A percentile compares a stretch with the other conserved stretches of the same genome.
Evolutionary conservation across 371 early-diverging fungal genomes (phyloP).

Genomic region (Rhizopus arrhizus): DNA sequence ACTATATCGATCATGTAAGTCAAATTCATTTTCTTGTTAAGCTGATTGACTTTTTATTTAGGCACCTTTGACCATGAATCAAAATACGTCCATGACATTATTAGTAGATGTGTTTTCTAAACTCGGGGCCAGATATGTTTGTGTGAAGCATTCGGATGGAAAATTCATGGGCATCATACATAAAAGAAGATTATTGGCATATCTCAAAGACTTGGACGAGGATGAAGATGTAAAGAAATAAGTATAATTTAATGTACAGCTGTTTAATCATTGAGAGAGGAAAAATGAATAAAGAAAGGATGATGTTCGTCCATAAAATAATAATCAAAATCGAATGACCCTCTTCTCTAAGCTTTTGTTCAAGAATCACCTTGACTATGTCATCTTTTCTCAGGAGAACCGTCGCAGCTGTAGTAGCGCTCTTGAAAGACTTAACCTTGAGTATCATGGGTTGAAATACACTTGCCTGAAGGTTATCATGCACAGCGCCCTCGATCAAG

Average conservation of each 20-base stretch:
- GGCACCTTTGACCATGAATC: conserved; percentile 79
- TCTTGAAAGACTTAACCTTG: too few species aligned
- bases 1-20: conserved; percentile 73
- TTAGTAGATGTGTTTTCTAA: conserved; percentile 86
- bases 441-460: too few species aligned
- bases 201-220: conserved; percentile 64
- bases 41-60: conserved; percentile 18
- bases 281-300: background rate
- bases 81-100: conserved; percentile 82
- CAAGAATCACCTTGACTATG: too few species aligned
- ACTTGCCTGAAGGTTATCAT: too few species aligned
- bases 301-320: too few species aligned
- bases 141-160: conserved; percentile 60
- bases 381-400: too few species aligned
- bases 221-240: conserved; percentile 19
- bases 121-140: conserved; percentile 71
- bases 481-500: too few species aligned
- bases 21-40: background rate
- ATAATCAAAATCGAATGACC: too few species aligned
- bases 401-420: too few species aligned
- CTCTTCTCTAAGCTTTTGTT: too few species aligned
- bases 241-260: too few species aligned
- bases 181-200: conserved; percentile 72
- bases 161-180: conserved; percentile 74
- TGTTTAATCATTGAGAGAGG: background rate